Evolutionary conservation across 106 monocot genomes (phyloP).

Genomic region (Amphibolis antarctica): DNA sequence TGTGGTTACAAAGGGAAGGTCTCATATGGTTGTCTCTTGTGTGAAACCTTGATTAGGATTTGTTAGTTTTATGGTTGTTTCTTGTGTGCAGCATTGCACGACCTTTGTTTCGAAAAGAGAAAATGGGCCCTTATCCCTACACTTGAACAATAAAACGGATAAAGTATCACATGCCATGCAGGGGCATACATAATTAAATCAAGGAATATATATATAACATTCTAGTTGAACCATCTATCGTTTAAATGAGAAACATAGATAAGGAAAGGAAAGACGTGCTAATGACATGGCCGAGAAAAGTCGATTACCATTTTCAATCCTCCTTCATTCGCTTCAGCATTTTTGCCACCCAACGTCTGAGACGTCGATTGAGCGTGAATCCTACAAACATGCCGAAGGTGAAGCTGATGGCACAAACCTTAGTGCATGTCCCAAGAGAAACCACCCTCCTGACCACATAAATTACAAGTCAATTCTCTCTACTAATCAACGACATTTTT

Average conservation of each 20-base stretch:
- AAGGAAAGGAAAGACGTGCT: neutral
- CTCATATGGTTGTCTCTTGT: too few relatives aligned
- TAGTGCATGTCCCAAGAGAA: conserved; percentile 59
- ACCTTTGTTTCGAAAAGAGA: too few relatives aligned
- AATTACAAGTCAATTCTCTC: neutral
- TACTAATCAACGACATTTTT: neutral
- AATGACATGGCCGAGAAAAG: neutral
- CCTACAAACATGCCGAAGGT: conserved; percentile 58
- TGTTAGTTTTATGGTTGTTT: too few relatives aligned
- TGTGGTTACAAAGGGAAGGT: too few relatives aligned
- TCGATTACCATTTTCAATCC: conserved; percentile 19
- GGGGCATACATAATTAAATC: neutral
- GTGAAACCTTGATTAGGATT: too few relatives aligned
- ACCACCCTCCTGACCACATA: conserved; percentile 34
- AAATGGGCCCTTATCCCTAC: neutral
- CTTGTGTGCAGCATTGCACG: too few relatives aligned
- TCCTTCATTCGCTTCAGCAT: conserved; percentile 67
- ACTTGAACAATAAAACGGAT: neutral
- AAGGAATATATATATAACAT: neutral
- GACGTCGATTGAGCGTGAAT: conserved; percentile 58
- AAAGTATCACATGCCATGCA: neutral
- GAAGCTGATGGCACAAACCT: conserved; percentile 60
- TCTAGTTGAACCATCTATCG: neutral
- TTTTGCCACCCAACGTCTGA: conserved; percentile 54
- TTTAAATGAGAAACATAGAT: neutral